These are phyloP conservation scores for Lagenidium sp. DNA, from an alignment of 352 stramenopile genomes.

Conservation along the genomic window DNA sequence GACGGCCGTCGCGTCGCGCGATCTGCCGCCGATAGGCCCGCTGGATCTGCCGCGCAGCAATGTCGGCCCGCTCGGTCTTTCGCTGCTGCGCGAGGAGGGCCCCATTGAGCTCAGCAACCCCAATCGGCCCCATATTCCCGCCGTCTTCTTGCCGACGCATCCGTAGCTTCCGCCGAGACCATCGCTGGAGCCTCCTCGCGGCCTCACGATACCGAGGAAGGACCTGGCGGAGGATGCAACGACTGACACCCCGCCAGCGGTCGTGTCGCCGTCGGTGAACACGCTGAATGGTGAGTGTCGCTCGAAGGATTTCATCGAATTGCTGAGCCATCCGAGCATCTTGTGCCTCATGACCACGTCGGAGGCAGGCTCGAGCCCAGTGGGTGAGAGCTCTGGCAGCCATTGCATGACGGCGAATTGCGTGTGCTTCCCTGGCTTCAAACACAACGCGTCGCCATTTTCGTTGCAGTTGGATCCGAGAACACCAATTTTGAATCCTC, in stretches of 20 bases:
- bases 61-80: slow-evolving; percentile 8
- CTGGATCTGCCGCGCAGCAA: slow-evolving; percentile 23
- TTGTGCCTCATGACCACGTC: neutral
- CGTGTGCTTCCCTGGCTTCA: neutral
- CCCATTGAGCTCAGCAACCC: neutral
- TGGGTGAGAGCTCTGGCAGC: slow-evolving; percentile 1
- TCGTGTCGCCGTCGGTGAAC: slow-evolving; percentile 21
- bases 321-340: slow-evolving; percentile 8
- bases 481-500: slow-evolving; percentile 6
- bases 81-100: slow-evolving; percentile 10
- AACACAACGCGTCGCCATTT: slow-evolving; percentile 6
- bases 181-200: neutral
- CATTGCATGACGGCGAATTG: neutral
- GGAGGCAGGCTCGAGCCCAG: slow-evolving; percentile 4
- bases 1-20: slow-evolving; percentile 21
- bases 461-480: neutral
- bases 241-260: slow-evolving; percentile 20
- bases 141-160: slow-evolving; percentile 1
- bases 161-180: slow-evolving; percentile 4
- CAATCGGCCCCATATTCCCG: neutral
- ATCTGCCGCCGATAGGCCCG: slow-evolving; percentile 14
- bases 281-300: slow-evolving; percentile 28
- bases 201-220: slow-evolving; percentile 11
- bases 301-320: slow-evolving; percentile 13
- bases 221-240: slow-evolving; percentile 15